Evolutionary conservation across 331 rosid genomes (phyloP), one percentile per base, ranked within the genome.

Genomic region (Cydonia oblonga): DNA sequence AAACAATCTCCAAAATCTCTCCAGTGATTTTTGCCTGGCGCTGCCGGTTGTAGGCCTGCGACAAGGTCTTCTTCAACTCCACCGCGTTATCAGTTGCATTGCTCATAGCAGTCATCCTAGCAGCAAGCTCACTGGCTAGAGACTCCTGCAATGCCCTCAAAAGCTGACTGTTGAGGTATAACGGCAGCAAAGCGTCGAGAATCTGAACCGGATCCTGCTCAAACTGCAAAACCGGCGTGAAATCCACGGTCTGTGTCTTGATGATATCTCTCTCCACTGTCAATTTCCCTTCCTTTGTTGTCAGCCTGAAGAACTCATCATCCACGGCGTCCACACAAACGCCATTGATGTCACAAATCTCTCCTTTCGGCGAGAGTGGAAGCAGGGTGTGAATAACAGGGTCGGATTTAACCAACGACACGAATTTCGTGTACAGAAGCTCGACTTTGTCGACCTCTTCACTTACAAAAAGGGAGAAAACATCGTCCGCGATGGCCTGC

Each of bases 171-270:
- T 92, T 92, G 72, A 92, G 73, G 66, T 92, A 92, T 23, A 92
- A 82, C n/a, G 97, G 97, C 63, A 92, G 74, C 23, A 92, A 78
- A 5, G 96, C 96, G 74, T 92, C 97, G 54, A 92, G 92, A 24
- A 92, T 92, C 88, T 92, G 97, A 76, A 87, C 96, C 1, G 97
- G 97, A 59, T 90, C 97, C 65, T 92, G 97, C 85, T 92, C 97
- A 67, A 92, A 92, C 74, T 90, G 83, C 86, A 92, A 77, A 32
- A 88, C 84, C 0, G 96, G 88, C 0, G 95, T 82, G 72, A 85
- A 92, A 14, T 90, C 95, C 4, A 66, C 9, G 0, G 96, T 86
- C 19, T 40, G 19, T 8, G 92, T 75, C 71, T 88, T 86, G 82
- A 84, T 77, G 7, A 28, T 49, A 64, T 85, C 97, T 63, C 96